Conservation (phyloP, 441 rosid genomes). For the Cnidoscolus chayamansa region DNA sequence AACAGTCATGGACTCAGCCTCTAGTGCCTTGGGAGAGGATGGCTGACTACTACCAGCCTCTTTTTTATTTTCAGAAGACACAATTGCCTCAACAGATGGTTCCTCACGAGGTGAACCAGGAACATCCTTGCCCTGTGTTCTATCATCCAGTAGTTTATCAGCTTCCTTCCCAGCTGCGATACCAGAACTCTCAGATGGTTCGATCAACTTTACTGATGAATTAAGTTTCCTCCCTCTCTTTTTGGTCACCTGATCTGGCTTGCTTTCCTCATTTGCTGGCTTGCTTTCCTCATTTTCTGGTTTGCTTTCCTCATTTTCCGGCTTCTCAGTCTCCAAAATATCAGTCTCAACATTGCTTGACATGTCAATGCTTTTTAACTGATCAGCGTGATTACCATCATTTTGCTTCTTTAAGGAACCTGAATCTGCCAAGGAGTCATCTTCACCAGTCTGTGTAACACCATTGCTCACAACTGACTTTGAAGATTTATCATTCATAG, state of each 20-base stretch:
- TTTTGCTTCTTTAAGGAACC: constrained; percentile 46
- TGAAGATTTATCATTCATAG: constrained; percentile 47
- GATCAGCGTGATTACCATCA: constrained; percentile 33
- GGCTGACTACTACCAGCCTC: constrained; percentile 32
- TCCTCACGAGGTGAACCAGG: constrained; percentile 36
- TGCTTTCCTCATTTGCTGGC: constrained; percentile 24
- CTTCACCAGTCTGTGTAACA: constrained; percentile 41
- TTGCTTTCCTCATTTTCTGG: constrained; percentile 33
- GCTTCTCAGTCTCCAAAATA: constrained; percentile 31
- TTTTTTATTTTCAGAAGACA: constrained; percentile 46
- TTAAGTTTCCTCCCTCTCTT: constrained; percentile 39
- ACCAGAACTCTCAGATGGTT: constrained; percentile 41
- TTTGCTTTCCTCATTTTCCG: constrained; percentile 32
- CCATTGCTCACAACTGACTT: constrained; percentile 71
- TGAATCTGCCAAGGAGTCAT: constrained; percentile 46
- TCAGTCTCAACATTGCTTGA: constrained; percentile 34
- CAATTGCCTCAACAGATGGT: constrained; percentile 36
- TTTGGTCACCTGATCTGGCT: constrained; percentile 12
- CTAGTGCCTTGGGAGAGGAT: constrained; percentile 47
- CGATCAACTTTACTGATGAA: constrained; percentile 32
- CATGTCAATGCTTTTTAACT: constrained; percentile 32
- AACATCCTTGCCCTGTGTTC: constrained; percentile 34
- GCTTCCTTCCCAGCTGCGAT: constrained; percentile 42
- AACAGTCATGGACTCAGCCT: constrained; percentile 35
- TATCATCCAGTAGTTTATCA: constrained; percentile 35